Evolutionary conservation across 73 alveolate species (phyloP).

Genomic region (Paramecium octaurelia): DNA sequence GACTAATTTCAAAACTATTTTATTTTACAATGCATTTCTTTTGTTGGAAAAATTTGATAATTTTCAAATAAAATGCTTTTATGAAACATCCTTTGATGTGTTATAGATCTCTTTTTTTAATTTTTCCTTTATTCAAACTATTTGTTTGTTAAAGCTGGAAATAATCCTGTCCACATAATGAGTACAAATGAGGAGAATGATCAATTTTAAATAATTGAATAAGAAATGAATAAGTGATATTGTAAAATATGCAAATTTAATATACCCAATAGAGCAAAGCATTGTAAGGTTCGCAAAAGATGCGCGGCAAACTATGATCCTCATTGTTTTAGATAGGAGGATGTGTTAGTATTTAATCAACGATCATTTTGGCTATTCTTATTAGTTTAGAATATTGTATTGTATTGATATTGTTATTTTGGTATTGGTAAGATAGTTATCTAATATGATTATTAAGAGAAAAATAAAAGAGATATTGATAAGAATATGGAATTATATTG

Average conservation of each 20-base stretch:
- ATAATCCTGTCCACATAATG: not conserved
- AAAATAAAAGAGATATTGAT: not conserved
- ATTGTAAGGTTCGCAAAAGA: constrained; percentile 73
- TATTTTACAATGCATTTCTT: constrained; percentile 21
- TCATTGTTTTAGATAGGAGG: constrained; percentile 80
- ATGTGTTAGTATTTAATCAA: constrained; percentile 86
- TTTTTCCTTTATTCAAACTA: not conserved
- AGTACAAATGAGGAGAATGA: not conserved
- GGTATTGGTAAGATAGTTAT: not conserved
- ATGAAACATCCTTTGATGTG: not conserved
- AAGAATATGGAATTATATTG: constrained; percentile 60
- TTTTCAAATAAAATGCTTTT: not conserved
- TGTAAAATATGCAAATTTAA: constrained; percentile 55
- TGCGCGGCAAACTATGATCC: constrained; percentile 81
- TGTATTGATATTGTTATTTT: constrained; percentile 1
- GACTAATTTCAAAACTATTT: no score
- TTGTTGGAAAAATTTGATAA: not conserved
- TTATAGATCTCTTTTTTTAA: not conserved
- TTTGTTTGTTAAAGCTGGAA: not conserved
- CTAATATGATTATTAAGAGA: constrained; percentile 4
- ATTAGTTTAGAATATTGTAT: constrained; percentile 63
- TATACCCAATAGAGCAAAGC: constrained; percentile 75
- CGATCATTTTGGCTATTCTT: constrained; percentile 68
- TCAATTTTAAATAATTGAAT: not conserved
- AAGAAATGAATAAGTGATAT: not conserved